Conservation (phyloP, 805 yeast genomes). For the Suhomyces pyralidae region DNA sequence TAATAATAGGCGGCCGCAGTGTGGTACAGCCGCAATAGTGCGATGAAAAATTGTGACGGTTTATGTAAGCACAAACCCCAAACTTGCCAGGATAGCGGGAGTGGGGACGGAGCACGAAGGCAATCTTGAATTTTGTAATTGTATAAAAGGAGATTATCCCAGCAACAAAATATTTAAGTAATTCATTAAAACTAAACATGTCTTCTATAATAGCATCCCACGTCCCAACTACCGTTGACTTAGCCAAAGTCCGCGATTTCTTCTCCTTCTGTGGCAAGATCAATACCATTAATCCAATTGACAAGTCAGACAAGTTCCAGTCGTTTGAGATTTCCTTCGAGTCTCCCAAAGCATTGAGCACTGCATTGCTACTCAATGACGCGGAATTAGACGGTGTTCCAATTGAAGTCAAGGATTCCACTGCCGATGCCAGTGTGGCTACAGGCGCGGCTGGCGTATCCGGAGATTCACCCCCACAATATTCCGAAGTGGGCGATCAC, state of each 20-base stretch:
- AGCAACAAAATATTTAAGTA: no score
- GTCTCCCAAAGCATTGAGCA: conserved; percentile 58
- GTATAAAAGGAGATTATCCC: background rate
- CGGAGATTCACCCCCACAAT: conserved; percentile 15
- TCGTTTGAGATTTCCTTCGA: conserved; percentile 53
- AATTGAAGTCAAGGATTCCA: conserved; percentile 44
- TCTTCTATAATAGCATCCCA: conserved; percentile 53
- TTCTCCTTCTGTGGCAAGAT: conserved; percentile 71
- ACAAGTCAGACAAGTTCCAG: conserved; percentile 25
- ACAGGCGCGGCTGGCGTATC: background rate
- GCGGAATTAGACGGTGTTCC: conserved; percentile 65
- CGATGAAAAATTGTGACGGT: conserved; percentile 1
- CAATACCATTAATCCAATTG: conserved; percentile 29
- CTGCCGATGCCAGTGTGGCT: conserved; percentile 11
- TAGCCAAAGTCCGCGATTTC: conserved; percentile 57
- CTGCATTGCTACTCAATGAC: conserved; percentile 68
- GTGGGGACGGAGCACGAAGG: background rate
- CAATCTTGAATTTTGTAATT: background rate
- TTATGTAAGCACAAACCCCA: background rate
- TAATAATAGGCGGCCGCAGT: background rate
- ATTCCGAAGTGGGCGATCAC: conserved; percentile 10
- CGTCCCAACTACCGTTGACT: conserved; percentile 48
- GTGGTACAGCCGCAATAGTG: background rate
- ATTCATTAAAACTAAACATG: conserved; percentile 15
- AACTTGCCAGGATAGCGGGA: background rate